Conservation (phyloP, 2,329 filamentous ascomycete genomes). For the Fusarium sp. region DNA sequence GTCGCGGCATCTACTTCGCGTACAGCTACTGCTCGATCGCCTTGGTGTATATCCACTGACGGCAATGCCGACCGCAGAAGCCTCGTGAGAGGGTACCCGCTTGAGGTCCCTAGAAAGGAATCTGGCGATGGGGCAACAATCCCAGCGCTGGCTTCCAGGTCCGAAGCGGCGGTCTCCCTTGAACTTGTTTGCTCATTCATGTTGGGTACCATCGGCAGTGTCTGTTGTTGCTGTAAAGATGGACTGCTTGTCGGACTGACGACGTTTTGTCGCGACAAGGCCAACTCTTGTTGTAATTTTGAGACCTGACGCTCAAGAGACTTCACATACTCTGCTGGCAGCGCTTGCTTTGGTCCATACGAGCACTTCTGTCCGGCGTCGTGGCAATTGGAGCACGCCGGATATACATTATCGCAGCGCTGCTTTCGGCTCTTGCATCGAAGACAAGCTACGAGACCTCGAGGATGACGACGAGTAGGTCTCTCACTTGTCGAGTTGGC, state of each 20-base stretch:
- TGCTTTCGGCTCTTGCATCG: constrained; percentile 6
- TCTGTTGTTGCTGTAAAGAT: neutral
- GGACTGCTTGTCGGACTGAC: neutral
- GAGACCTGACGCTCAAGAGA: neutral
- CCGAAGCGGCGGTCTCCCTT: neutral
- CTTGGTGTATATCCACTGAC: neutral
- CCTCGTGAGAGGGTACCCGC: constrained; percentile 7
- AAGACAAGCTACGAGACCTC: constrained; percentile 4
- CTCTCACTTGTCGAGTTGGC: neutral
- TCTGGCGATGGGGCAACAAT: constrained; percentile 3
- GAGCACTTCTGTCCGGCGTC: neutral
- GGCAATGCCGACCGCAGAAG: neutral
- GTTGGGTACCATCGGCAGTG: neutral
- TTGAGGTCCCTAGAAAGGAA: neutral
- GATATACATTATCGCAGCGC: constrained; percentile 5
- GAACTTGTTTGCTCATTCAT: neutral
- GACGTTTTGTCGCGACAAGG: neutral
- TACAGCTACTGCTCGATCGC: neutral
- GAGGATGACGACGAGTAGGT: neutral
- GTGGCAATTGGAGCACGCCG: constrained; percentile 3
- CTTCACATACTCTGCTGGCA: constrained; percentile 2
- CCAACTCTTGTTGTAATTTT: neutral
- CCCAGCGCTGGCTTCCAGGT: constrained; percentile 9
- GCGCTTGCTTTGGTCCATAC: constrained; percentile 1
- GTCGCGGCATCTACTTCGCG: neutral